Conservation (phyloP, 768 basidiomycete genomes). For the Tylopilus sp. region DNA sequence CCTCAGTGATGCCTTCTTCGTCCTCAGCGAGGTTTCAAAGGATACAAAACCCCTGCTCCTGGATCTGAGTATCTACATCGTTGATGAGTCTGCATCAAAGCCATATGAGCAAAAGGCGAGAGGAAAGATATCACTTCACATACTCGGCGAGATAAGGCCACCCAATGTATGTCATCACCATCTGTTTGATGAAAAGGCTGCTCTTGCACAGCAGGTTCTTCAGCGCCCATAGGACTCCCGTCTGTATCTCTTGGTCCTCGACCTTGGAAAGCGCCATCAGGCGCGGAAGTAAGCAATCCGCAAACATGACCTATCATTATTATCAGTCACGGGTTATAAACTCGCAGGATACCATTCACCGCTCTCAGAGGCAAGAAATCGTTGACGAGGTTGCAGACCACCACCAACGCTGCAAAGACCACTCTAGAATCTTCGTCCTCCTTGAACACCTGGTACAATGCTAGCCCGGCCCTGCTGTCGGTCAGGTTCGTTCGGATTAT, state of each 20-base stretch:
- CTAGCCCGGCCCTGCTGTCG: constrained; percentile 75
- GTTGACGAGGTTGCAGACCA: constrained; percentile 81
- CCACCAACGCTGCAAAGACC: constrained; percentile 63
- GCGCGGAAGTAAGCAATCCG: constrained; percentile 69
- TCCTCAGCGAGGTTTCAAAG: no score
- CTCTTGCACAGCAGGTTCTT: no score
- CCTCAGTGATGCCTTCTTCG: constrained; percentile 49
- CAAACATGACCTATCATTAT: constrained; percentile 52
- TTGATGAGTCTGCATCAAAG: no score
- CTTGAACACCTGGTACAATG: constrained; percentile 59
- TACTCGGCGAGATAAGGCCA: constrained; percentile 67
- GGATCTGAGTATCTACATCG: no score
- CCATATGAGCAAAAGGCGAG: no score
- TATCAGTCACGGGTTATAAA: background rate
- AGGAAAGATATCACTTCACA: constrained; percentile 59
- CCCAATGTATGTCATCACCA: no score
- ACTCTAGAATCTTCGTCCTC: constrained; percentile 68
- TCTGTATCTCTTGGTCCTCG: no score
- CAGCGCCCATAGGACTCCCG: no score
- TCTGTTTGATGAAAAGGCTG: no score
- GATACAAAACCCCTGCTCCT: no score
- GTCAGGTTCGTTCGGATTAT: constrained; percentile 82
- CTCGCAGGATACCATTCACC: constrained; percentile 39
- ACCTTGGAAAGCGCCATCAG: no score
- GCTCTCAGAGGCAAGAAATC: constrained; percentile 79